These are phyloP conservation scores for Nemania sp. DNA, from an alignment of 2,329 filamentous ascomycete species.

Conservation along the genomic window DNA sequence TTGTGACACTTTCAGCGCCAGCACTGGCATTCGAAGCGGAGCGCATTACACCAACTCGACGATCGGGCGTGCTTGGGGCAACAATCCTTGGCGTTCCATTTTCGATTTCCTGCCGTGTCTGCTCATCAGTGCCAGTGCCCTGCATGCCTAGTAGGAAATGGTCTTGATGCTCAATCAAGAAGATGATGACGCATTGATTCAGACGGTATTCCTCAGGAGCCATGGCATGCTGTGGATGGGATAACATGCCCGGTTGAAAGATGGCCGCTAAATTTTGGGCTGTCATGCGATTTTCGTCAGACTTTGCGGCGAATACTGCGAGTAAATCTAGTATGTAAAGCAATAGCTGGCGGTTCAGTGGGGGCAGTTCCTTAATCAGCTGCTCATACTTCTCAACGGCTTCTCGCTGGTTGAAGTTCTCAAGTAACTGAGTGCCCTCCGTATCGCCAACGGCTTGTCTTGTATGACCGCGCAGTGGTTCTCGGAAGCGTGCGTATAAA, in stretches of 20 bases:
- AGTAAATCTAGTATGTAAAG: constrained; percentile 95
- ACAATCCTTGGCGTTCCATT: constrained; percentile 68
- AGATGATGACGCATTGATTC: constrained; percentile 96
- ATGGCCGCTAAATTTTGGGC: constrained; percentile 94
- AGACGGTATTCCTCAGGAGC: constrained; percentile 89
- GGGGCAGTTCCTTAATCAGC: constrained; percentile 89
- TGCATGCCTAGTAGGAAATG: constrained; percentile 99
- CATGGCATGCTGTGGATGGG: constrained; percentile 94
- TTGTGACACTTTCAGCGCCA: constrained; percentile 82
- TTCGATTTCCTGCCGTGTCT: constrained; percentile 65
- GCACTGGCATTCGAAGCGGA: constrained; percentile 88
- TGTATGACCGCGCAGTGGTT: constrained; percentile 73
- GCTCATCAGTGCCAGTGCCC: constrained; percentile 95
- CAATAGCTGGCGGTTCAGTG: constrained; percentile 88
- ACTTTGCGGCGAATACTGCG: constrained; percentile 95
- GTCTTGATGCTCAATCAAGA: constrained; percentile 97
- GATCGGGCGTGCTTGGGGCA: constrained; percentile 53
- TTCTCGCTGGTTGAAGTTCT: constrained; percentile 72
- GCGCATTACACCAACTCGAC: constrained; percentile 66
- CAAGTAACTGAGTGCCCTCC: constrained; percentile 71
- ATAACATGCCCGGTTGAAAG: constrained; percentile 95
- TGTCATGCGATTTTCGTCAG: constrained; percentile 96
- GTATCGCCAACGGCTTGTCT: constrained; percentile 74
- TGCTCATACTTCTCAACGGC: constrained; percentile 85
- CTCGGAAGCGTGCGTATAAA: constrained; percentile 88